Percentiles rank a stretch among this genome's conserved stretches.
phyloP scores from a whole-genome alignment of 2,329 filamentous ascomycete species.

The Eurotiales sp. region DNA sequence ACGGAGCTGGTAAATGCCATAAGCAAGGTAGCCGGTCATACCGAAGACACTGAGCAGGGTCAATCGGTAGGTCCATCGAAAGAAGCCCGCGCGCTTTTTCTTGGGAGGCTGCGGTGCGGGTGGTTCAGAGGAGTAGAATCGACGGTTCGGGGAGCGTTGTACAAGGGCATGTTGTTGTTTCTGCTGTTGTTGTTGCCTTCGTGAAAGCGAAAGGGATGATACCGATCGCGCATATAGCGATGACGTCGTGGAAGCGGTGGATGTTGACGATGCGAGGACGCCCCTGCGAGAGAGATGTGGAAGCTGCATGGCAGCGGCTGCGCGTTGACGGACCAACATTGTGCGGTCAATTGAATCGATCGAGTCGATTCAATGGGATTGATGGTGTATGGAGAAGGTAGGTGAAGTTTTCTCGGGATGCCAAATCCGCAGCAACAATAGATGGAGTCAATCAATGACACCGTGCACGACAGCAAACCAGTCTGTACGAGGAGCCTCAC shows the following conservation, averaged over 20 bases:
- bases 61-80: slow-evolving; percentile 80
- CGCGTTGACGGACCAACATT: slow-evolving; percentile 13
- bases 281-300: not conserved
- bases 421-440: no score
- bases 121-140: slow-evolving; percentile 5
- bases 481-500: no score
- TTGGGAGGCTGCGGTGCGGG: slow-evolving; percentile 39
- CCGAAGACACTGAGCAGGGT: slow-evolving; percentile 72
- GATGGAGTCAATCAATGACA: no score
- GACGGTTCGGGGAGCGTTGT: slow-evolving; percentile 5
- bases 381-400: not conserved
- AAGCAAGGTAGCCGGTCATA: slow-evolving; percentile 67
- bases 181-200: not conserved
- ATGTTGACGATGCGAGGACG: not conserved
- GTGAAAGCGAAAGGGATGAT: not conserved
- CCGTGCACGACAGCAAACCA: no score
- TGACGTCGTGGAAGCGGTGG: not conserved
- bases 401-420: not conserved
- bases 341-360: not conserved
- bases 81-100: slow-evolving; percentile 62
- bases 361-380: not conserved
- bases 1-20: slow-evolving; percentile 76
- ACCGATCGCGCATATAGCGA: slow-evolving; percentile 6
- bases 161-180: not conserved
- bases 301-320: slow-evolving; percentile 2